Evolutionary conservation across 2,329 filamentous ascomycete species (phyloP).

Genomic region (Ilyonectria destructans): DNA sequence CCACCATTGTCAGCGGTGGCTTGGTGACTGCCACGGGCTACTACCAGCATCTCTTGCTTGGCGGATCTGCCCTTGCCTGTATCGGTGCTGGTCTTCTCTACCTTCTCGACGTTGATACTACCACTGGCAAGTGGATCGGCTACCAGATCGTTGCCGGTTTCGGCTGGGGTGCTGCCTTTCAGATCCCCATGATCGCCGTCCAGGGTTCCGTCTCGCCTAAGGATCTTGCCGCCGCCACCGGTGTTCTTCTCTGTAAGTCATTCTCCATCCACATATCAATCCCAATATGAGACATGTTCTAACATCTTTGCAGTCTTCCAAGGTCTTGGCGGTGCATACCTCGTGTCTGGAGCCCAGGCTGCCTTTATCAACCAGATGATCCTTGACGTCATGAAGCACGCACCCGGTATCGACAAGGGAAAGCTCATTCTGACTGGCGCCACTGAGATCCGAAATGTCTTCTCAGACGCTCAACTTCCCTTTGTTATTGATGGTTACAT

Average conservation of each 20-base stretch:
- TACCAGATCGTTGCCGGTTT: constrained; percentile 68
- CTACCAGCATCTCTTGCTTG: constrained; percentile 64
- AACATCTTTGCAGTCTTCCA: constrained; percentile 59
- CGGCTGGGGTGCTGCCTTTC: constrained; percentile 62
- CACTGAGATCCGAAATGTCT: constrained; percentile 70
- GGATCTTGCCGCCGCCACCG: constrained; percentile 65
- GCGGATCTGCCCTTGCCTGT: constrained; percentile 61
- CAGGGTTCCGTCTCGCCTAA: constrained; percentile 59
- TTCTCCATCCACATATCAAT: neutral
- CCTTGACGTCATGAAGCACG: constrained; percentile 51
- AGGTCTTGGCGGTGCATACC: constrained; percentile 66
- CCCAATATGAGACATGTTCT: constrained; percentile 15
- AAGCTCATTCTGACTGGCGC: constrained; percentile 62
- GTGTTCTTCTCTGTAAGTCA: constrained; percentile 62
- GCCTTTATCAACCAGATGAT: constrained; percentile 65
- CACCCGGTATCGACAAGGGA: constrained; percentile 56
- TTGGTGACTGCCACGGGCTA: constrained; percentile 58
- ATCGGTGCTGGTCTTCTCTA: constrained; percentile 62
- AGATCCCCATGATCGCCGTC: constrained; percentile 68
- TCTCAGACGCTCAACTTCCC: constrained; percentile 64
- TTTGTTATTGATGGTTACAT: constrained; percentile 76
- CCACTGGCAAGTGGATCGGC: constrained; percentile 65
- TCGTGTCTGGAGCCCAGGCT: constrained; percentile 65
- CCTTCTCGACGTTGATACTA: constrained; percentile 57
- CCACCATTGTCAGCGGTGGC: constrained; percentile 58